These are phyloP conservation scores for Saccharomycodes ludwigii DNA, from an alignment of 805 yeast genomes.

Conservation along the genomic window DNA sequence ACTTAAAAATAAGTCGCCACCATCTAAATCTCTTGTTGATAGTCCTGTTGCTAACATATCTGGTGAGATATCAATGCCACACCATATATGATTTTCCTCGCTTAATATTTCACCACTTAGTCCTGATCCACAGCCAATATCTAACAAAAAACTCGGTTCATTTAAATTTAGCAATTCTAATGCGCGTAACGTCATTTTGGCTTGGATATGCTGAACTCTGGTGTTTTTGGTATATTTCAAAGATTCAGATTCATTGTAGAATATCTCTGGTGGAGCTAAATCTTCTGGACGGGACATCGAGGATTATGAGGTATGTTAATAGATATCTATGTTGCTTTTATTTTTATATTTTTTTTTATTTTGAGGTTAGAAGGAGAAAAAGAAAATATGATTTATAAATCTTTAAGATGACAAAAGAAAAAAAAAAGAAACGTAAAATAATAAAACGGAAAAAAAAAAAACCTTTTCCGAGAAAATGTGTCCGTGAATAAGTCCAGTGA, in stretches of 20 bases:
- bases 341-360: not conserved
- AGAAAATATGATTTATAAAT: constrained; percentile 7
- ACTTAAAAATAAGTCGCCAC: constrained; percentile 77
- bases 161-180: constrained; percentile 74
- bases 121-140: constrained; percentile 97
- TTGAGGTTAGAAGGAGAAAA: not conserved
- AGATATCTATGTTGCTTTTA: constrained; percentile 1
- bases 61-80: constrained; percentile 93
- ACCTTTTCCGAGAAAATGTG: no score
- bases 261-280: constrained; percentile 91
- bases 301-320: constrained; percentile 1
- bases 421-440: constrained; percentile 8
- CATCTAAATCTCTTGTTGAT: constrained; percentile 77
- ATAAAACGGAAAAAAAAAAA: constrained; percentile 2
- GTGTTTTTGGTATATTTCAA: constrained; percentile 83
- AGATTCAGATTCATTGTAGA: constrained; percentile 85
- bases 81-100: constrained; percentile 80
- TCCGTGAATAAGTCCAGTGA: no score
- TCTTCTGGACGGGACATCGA: constrained; percentile 92
- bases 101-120: constrained; percentile 86
- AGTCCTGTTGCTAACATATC: constrained; percentile 92
- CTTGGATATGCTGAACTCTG: constrained; percentile 97
- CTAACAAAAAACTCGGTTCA: constrained; percentile 56
- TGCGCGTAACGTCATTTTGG: constrained; percentile 92
- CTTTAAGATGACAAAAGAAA: constrained; percentile 12